Evolutionary conservation across 2,329 filamentous ascomycete genomes (phyloP).

Genomic region (Cryoendolithus antarcticus): DNA sequence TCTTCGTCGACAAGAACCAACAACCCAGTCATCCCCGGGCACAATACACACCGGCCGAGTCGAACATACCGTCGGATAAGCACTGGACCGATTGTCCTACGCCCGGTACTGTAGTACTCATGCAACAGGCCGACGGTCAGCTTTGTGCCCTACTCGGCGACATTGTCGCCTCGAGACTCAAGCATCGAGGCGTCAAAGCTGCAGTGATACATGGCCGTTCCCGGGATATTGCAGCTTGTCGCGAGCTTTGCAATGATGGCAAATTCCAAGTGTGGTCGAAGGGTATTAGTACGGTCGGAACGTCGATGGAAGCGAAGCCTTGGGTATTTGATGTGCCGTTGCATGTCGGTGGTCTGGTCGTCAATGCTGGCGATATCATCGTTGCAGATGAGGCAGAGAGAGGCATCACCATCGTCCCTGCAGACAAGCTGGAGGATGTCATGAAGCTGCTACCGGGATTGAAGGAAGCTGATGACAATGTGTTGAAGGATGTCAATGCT

Average conservation of each 20-base stretch:
- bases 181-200: constrained; percentile 45
- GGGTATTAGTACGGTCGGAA: constrained; percentile 46
- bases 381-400: constrained; percentile 56
- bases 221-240: constrained; percentile 42
- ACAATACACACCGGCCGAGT: constrained; percentile 8
- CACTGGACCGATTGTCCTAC: constrained; percentile 59
- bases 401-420: constrained; percentile 57
- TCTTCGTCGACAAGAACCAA: constrained; percentile 48
- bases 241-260: constrained; percentile 35
- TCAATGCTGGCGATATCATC: constrained; percentile 50
- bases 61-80: constrained; percentile 45
- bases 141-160: constrained; percentile 63
- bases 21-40: constrained; percentile 9
- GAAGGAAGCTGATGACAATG: constrained; percentile 30
- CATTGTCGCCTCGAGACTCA: constrained; percentile 62
- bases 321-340: constrained; percentile 38
- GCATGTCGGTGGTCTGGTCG: constrained; percentile 24
- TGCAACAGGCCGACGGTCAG: constrained; percentile 53
- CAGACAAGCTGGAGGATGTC: constrained; percentile 46
- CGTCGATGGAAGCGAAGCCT: constrained; percentile 43
- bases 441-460: constrained; percentile 46
- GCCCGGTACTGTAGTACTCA: constrained; percentile 49
- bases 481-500: constrained; percentile 45
- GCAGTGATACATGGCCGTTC: constrained; percentile 58
- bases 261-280: constrained; percentile 40